Base-by-base conservation (phyloP, 179 eudicot species). In the Corrigiola litoralis region DNA sequence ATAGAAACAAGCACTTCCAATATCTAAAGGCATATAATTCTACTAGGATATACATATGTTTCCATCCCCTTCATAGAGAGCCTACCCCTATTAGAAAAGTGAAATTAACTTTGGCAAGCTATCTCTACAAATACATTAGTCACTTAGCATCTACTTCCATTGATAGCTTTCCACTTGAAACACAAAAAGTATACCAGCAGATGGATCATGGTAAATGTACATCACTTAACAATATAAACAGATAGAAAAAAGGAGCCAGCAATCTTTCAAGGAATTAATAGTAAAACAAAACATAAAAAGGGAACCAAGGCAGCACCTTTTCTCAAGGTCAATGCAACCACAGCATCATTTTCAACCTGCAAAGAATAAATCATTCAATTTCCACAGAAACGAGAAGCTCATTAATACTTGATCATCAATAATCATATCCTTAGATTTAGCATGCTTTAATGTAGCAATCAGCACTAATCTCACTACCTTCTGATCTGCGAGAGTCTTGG, bases 311-410 rank as follows among this genome's bases (percentile, higher is more conserved):
- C 40, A 12, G 59, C 45, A 88, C 99, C 99, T 94, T 85, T 87
- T 82, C 95, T 86, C 77, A 94, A 63, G 33, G 94, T 85, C 79
- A 90, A 72, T 58, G 97, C 99, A 75, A 94, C 96, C 73, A 90
- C 84, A 78, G 96, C 95, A 73, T 94, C 99, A 76, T 94, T 94
- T 81, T 94, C 97, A 58, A 94, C 99, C 99, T 94, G 84, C 63
- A 70, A 81, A 58, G 23, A n/a, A 38, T n/a, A 32, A 34, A 53
- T 33, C 62, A 45, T n/a, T 65, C 56, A 49, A 46, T 12, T 31
- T 38, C 18, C 4, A 61, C 11, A 16, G 13, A 46, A 61, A 17
- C 16, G 8, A 16, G 6, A 68, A 28, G 18, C 9, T 36, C 17
- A 5, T 18, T 13, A 2, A 63, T 17, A 17, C 62, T 38, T 10